A percentile compares a stretch with the other conserved stretches of the same genome.
Conservation (phyloP, 495 filamentous ascomycete species). For the Evansstolkia leycettana region DNA sequence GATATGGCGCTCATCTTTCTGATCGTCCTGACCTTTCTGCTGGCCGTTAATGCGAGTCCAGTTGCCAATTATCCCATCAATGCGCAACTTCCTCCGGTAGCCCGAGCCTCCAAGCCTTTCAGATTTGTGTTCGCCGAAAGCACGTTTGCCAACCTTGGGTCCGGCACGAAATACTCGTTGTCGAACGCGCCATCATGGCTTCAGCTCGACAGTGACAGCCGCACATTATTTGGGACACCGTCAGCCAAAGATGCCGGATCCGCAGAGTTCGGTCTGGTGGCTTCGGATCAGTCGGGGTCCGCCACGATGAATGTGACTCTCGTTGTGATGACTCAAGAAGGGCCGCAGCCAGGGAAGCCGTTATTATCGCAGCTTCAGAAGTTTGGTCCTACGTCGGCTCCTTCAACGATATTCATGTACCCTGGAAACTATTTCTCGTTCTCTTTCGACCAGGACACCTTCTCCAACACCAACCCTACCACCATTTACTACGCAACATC, state of each 20-base stretch:
- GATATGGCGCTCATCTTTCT: slow-evolving; percentile 21
- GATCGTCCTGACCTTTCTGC: slow-evolving; percentile 19
- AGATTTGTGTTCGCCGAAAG: slow-evolving; percentile 54
- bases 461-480: slow-evolving; percentile 29
- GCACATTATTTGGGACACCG: slow-evolving; percentile 56
- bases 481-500: slow-evolving; percentile 68
- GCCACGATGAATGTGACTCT: slow-evolving; percentile 46
- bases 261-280: slow-evolving; percentile 43
- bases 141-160: slow-evolving; percentile 47
- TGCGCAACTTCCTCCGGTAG: slow-evolving; percentile 65
- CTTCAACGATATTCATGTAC: slow-evolving; percentile 31
- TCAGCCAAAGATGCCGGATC: slow-evolving; percentile 40
- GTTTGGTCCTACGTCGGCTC: slow-evolving; percentile 32
- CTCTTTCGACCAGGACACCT: slow-evolving; percentile 34
- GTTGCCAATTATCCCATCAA: slow-evolving; percentile 57
- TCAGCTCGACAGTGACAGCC: slow-evolving; percentile 45
- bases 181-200: slow-evolving; percentile 56
- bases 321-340: slow-evolving; percentile 44
- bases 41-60: slow-evolving; percentile 29
- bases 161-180: slow-evolving; percentile 48
- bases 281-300: slow-evolving; percentile 46
- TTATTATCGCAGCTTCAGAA: slow-evolving; percentile 34
- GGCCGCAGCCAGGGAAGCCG: slow-evolving; percentile 34
- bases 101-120: slow-evolving; percentile 50
- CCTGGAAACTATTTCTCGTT: slow-evolving; percentile 33